phyloP scores from a whole-genome alignment of 106 monocot species.

The Narthecium ossifragum region DNA sequence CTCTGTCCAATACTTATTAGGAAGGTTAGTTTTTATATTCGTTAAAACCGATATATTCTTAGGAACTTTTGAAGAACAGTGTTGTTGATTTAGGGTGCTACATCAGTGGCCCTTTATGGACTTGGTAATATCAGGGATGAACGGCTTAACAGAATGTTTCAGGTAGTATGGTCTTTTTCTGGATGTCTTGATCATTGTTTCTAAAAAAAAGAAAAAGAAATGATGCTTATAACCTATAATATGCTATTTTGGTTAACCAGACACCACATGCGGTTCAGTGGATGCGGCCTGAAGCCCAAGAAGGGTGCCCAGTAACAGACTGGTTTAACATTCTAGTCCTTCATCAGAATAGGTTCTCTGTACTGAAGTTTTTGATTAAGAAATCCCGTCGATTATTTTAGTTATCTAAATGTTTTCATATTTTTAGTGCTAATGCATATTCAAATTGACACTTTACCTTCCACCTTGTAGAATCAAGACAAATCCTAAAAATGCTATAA shows the following conservation, averaged over 20 bases:
- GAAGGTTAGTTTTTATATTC: conserved; percentile 44
- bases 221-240: neutral
- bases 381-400: neutral
- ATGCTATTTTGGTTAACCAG: conserved; percentile 33
- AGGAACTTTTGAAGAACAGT: neutral
- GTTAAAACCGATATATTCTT: neutral
- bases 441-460: neutral
- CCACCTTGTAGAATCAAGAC: conserved; percentile 60
- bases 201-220: too few relatives aligned
- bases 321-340: conserved; percentile 99
- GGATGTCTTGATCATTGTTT: neutral
- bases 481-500: conserved; percentile 98
- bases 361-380: neutral
- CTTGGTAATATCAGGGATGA: conserved; percentile 99
- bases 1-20: conserved; percentile 85
- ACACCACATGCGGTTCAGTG: conserved; percentile 98
- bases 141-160: conserved; percentile 99
- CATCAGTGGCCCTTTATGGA: conserved; percentile 86
- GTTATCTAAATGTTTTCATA: neutral
- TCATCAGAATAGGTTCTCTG: conserved; percentile 93
- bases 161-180: conserved; percentile 35
- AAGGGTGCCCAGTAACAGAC: conserved; percentile 67
- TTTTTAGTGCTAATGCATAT: neutral
- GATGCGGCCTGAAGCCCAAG: conserved; percentile 93
- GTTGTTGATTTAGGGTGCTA: conserved; percentile 54